A percentile compares a stretch with the other conserved stretches of the same genome.
These are phyloP conservation scores for Saccharomyces hybrid DNA, from an alignment of 1,139 yeast genomes.

Conservation along the genomic window DNA sequence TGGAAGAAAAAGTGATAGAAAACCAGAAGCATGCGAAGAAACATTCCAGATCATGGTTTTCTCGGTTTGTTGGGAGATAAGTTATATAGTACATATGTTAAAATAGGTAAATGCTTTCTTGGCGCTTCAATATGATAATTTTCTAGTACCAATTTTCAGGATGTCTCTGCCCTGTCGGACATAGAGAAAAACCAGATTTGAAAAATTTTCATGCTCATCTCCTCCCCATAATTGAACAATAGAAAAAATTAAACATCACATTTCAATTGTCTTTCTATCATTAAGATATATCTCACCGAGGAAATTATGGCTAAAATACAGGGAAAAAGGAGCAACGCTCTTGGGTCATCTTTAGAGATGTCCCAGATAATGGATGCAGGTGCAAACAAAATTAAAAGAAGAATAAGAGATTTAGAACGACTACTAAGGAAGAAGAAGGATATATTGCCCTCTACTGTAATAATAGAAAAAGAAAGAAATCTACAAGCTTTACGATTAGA, in stretches of 20 bases:
- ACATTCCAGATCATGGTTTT: slow-evolving; percentile 7
- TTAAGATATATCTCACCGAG: neutral
- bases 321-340: slow-evolving; percentile 12
- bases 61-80: neutral
- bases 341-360: slow-evolving; percentile 29
- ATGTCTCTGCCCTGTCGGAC: neutral
- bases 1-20: neutral
- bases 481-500: slow-evolving; percentile 65
- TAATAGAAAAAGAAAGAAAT: slow-evolving; percentile 80
- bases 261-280: neutral
- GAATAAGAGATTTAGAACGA: slow-evolving; percentile 80
- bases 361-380: slow-evolving; percentile 34
- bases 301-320: slow-evolving; percentile 7
- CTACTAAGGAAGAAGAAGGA: slow-evolving; percentile 48
- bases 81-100: neutral
- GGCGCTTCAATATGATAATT: neutral
- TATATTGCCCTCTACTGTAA: slow-evolving; percentile 64
- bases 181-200: neutral
- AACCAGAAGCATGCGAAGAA: neutral
- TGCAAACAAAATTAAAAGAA: slow-evolving; percentile 57
- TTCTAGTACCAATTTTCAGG: neutral
- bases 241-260: neutral
- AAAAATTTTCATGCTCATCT: neutral
- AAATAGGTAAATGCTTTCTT: neutral
- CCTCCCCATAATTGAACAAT: neutral